A percentile compares a stretch with the other conserved stretches of the same genome.
Conservation (phyloP, 352 stramenopile species). For the Blastocystis sp. region DNA sequence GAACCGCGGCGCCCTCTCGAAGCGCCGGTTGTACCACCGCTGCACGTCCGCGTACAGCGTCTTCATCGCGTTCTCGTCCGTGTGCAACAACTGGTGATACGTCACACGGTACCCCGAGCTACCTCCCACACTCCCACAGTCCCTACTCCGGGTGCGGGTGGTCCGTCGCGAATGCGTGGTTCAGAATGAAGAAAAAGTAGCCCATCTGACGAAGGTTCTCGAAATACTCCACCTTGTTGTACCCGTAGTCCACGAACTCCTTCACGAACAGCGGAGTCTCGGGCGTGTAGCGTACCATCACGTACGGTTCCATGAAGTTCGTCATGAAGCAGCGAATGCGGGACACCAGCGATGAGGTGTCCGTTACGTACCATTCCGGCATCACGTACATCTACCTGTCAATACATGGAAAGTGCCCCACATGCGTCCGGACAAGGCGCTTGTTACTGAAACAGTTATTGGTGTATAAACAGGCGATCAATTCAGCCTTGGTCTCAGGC, state of each 20-base stretch:
- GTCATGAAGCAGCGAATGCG: conserved; percentile 15
- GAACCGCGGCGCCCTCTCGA: background rate
- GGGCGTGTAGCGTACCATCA: background rate
- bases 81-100: background rate
- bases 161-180: conserved; percentile 33
- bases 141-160: conserved; percentile 24
- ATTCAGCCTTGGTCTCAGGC: conserved; percentile 7
- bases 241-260: conserved; percentile 35
- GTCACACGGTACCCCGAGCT: background rate
- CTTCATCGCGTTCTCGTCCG: background rate
- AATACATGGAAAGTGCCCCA: background rate
- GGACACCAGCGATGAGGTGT: background rate
- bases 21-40: background rate
- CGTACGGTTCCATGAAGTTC: conserved; percentile 31
- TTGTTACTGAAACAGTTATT: background rate
- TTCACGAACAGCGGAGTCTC: conserved; percentile 16
- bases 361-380: conserved; percentile 28
- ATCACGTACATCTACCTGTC: conserved; percentile 28
- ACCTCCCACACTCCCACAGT: background rate
- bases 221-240: conserved; percentile 48
- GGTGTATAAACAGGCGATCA: background rate
- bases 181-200: conserved; percentile 29
- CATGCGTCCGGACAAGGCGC: background rate
- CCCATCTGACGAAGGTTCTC: conserved; percentile 2
- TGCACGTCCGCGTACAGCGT: background rate